phyloP scores from a whole-genome alignment of 352 stramenopile genomes.

The Phytophthora idaei region DNA sequence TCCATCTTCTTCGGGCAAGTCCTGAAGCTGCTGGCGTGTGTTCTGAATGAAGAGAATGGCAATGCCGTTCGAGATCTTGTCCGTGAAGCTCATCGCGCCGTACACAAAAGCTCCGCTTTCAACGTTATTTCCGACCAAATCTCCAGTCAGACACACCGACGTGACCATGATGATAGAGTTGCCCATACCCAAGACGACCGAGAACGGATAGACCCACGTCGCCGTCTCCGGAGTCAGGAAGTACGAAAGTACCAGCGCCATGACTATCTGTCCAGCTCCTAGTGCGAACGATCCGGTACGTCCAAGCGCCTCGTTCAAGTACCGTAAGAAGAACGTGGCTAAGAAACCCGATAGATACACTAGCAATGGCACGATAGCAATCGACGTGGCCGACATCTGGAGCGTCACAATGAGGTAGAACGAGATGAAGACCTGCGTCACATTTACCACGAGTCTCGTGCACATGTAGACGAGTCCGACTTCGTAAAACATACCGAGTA shows the following conservation, averaged over 20 bases:
- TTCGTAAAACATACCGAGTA: conserved; percentile 84
- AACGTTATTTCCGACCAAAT: conserved; percentile 81
- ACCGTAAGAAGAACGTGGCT: conserved; percentile 77
- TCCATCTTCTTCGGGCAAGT: conserved; percentile 56
- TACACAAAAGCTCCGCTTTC: conserved; percentile 89
- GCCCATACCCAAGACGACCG: conserved; percentile 76
- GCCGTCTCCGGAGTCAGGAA: conserved; percentile 62
- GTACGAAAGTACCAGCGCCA: conserved; percentile 61
- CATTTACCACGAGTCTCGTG: conserved; percentile 83
- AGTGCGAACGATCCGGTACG: conserved; percentile 73
- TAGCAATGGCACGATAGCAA: conserved; percentile 83
- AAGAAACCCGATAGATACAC: conserved; percentile 87
- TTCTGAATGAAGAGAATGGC: conserved; percentile 86
- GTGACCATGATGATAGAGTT: conserved; percentile 91
- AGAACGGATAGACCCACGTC: conserved; percentile 77
- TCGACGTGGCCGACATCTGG: conserved; percentile 83
- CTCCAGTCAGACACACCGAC: conserved; percentile 81
- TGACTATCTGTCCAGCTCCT: conserved; percentile 56
- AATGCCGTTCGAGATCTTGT: conserved; percentile 88
- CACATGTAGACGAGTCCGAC: conserved; percentile 90
- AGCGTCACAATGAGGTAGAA: conserved; percentile 89
- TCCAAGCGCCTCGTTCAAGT: conserved; percentile 75
- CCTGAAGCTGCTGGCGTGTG: conserved; percentile 70
- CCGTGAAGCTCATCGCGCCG: conserved; percentile 87
- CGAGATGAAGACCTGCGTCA: conserved; percentile 88